Percentiles rank a stretch among this genome's conserved stretches.
Evolutionary conservation across 2,329 filamentous ascomycete species (phyloP).

Genomic region (Penicillium aurantiogriseum): DNA sequence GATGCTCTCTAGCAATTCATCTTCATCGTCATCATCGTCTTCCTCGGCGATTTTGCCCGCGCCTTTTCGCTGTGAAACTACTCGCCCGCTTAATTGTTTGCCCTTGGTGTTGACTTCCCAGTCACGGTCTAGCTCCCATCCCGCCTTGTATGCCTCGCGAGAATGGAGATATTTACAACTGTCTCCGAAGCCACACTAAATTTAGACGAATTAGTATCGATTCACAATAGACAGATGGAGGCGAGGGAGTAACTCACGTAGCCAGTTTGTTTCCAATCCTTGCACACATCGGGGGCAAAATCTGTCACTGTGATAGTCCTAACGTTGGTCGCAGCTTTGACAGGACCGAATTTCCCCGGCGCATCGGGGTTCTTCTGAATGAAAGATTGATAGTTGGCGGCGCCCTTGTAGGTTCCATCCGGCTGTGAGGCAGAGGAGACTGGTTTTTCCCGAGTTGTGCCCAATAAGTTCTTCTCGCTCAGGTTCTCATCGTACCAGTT

Average conservation of each 20-base stretch:
- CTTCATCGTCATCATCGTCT: conserved; percentile 59
- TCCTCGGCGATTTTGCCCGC: conserved; percentile 50
- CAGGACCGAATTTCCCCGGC: conserved; percentile 71
- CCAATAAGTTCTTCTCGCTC: conserved; percentile 48
- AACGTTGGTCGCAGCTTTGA: conserved; percentile 83
- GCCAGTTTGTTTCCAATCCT: conserved; percentile 84
- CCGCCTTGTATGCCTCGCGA: conserved; percentile 70
- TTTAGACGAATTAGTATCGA: conserved; percentile 46
- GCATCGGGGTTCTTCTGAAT: conserved; percentile 80
- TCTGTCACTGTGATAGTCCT: conserved; percentile 87
- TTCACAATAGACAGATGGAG: conserved; percentile 48
- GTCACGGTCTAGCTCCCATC: conserved; percentile 91
- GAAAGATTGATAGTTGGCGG: conserved; percentile 69
- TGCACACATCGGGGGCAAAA: conserved; percentile 90
- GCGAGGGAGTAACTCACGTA: conserved; percentile 30
- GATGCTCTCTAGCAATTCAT: conserved; percentile 74
- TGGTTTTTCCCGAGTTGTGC: conserved; percentile 27
- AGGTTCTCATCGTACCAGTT: conserved; percentile 82
- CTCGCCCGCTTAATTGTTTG: conserved; percentile 45
- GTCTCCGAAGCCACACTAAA: conserved; percentile 63
- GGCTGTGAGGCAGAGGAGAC: conserved; percentile 22
- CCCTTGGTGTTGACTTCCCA: conserved; percentile 81
- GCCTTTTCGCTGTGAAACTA: conserved; percentile 48
- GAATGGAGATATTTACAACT: conserved; percentile 70
- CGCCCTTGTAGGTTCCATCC: conserved; percentile 74